Evolutionary conservation across 2,329 filamentous ascomycete species (phyloP).

Genomic region (Harringtonia aguacate): DNA sequence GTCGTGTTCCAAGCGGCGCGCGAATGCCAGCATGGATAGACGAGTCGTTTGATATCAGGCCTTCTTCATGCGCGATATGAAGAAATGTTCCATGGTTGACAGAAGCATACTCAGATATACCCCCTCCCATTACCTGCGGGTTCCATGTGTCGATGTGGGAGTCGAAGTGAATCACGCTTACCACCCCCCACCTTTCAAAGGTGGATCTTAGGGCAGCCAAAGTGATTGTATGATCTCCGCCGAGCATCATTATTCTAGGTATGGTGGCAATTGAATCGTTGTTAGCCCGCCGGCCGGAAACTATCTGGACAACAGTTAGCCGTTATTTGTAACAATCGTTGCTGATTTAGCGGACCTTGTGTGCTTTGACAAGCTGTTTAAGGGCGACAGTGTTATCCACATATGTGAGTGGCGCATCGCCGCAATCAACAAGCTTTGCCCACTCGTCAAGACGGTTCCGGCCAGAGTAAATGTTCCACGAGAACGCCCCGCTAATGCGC

Average conservation of each 20-base stretch:
- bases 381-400: too few relatives aligned
- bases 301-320: too few relatives aligned
- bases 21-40: slow-evolving; percentile 47
- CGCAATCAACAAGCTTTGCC: too few relatives aligned
- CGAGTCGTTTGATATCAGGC: not conserved
- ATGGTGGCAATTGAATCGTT: too few relatives aligned
- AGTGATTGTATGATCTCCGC: slow-evolving; percentile 7
- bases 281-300: too few relatives aligned
- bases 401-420: too few relatives aligned
- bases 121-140: slow-evolving; percentile 37
- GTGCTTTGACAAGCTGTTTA: too few relatives aligned
- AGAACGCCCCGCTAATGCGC: too few relatives aligned
- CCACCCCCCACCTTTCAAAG: slow-evolving; percentile 2
- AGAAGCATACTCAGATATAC: slow-evolving; percentile 46
- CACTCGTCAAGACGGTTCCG: too few relatives aligned
- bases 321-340: too few relatives aligned
- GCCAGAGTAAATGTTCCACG: too few relatives aligned
- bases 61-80: slow-evolving; percentile 50
- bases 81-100: slow-evolving; percentile 51
- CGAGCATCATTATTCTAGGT: slow-evolving; percentile 4
- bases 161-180: slow-evolving; percentile 50
- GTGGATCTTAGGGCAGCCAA: slow-evolving; percentile 4
- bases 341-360: not conserved
- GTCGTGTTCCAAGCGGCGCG: slow-evolving; percentile 27
- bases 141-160: slow-evolving; percentile 57